A percentile compares a stretch with the other conserved stretches of the same genome.
Evolutionary conservation across 2,329 filamentous ascomycete genomes (phyloP).

Genomic region (Ceratocystis cubensis): DNA sequence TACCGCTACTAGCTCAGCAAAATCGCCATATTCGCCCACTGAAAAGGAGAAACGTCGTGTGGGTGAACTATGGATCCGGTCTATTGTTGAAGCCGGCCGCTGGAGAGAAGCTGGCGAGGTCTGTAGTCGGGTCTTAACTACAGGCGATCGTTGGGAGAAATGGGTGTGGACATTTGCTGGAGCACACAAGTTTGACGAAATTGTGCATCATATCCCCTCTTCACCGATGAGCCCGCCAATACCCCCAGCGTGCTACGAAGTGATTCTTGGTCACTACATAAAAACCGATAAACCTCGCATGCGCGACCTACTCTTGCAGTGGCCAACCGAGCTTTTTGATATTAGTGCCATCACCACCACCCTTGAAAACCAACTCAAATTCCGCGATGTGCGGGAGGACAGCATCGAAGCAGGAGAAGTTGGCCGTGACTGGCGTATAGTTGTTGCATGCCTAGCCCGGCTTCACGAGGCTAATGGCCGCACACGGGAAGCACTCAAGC

Average conservation of each 20-base stretch:
- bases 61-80: slow-evolving; percentile 85
- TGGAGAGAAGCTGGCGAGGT: slow-evolving; percentile 70
- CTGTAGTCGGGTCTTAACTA: slow-evolving; percentile 70
- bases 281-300: slow-evolving; percentile 63
- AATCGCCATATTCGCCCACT: slow-evolving; percentile 44
- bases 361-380: slow-evolving; percentile 70
- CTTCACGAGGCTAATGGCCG: slow-evolving; percentile 72
- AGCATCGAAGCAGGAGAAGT: slow-evolving; percentile 60
- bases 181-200: slow-evolving; percentile 77
- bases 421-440: slow-evolving; percentile 73
- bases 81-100: slow-evolving; percentile 60
- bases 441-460: slow-evolving; percentile 76
- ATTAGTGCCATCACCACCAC: slow-evolving; percentile 61
- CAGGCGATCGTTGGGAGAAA: slow-evolving; percentile 77
- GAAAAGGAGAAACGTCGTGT: slow-evolving; percentile 84
- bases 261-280: slow-evolving; percentile 80
- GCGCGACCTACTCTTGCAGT: slow-evolving; percentile 64
- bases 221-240: slow-evolving; percentile 67
- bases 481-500: slow-evolving; percentile 71
- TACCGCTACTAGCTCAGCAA: slow-evolving; percentile 24
- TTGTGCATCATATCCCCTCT: slow-evolving; percentile 69
- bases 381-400: slow-evolving; percentile 61
- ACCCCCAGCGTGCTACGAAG: slow-evolving; percentile 72
- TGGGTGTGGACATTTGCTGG: slow-evolving; percentile 91
- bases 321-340: slow-evolving; percentile 77